Conservation (phyloP, 1,284 basidiomycete genomes). For the Apiotrichum akiyoshidainum region DNA sequence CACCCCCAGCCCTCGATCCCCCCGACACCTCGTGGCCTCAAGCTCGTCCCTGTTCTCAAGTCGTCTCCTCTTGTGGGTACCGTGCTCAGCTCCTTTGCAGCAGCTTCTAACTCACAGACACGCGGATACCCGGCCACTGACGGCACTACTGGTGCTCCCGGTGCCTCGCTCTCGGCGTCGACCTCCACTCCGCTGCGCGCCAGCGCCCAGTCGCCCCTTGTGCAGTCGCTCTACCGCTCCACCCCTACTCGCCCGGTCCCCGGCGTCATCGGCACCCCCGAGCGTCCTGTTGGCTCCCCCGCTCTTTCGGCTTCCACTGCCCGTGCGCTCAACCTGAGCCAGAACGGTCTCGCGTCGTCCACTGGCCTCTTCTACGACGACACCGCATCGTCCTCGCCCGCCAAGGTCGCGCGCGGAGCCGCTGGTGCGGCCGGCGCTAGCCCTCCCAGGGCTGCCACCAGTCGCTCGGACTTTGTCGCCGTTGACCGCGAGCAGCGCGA, state of each 20-base stretch:
- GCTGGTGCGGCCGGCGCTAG: slow-evolving; percentile 5
- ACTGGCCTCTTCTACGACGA: slow-evolving; percentile 39
- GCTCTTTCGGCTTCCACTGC: slow-evolving; percentile 30
- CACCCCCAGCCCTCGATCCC: slow-evolving; percentile 20
- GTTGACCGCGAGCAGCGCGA: slow-evolving; percentile 45
- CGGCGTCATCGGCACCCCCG: neutral
- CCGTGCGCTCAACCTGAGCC: slow-evolving; percentile 31
- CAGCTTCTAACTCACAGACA: slow-evolving; percentile 7
- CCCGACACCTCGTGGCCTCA: slow-evolving; percentile 8
- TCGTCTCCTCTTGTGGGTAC: slow-evolving; percentile 43
- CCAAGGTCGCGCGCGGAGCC: slow-evolving; percentile 14
- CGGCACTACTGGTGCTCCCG: slow-evolving; percentile 3
- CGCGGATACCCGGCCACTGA: slow-evolving; percentile 12
- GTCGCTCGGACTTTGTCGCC: slow-evolving; percentile 30
- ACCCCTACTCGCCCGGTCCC: slow-evolving; percentile 8
- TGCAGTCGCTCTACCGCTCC: slow-evolving; percentile 18
- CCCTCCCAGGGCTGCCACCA: slow-evolving; percentile 11
- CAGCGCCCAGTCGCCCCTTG: slow-evolving; percentile 9
- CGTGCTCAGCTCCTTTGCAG: neutral
- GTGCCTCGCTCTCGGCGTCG: slow-evolving; percentile 2
- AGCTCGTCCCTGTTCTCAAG: slow-evolving; percentile 20
- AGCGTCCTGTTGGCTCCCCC: slow-evolving; percentile 1
- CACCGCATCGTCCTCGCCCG: slow-evolving; percentile 9
- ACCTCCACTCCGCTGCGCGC: slow-evolving; percentile 1
- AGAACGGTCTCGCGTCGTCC: slow-evolving; percentile 17